These are phyloP conservation scores for rapeseed (Brassica napus) DNA, from an alignment of 345 rosid genomes.

Conservation along the genomic window DNA sequence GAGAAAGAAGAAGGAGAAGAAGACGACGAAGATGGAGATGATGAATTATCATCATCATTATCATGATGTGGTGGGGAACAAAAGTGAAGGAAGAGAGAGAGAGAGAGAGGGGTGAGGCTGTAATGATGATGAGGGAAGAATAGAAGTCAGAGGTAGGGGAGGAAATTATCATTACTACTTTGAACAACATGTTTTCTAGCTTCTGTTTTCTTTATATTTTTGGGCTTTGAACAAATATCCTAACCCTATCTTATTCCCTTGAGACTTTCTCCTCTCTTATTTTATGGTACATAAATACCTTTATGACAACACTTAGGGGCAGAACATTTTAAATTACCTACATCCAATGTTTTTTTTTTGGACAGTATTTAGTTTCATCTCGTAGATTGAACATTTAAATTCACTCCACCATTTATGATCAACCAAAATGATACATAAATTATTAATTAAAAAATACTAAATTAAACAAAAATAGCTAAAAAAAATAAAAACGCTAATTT, in stretches of 20 bases:
- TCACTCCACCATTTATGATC: too few species aligned
- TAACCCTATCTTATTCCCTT: slow-evolving; percentile 35
- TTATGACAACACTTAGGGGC: neutral
- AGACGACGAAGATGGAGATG: slow-evolving; percentile 35
- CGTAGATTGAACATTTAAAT: too few species aligned
- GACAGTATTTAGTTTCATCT: too few species aligned
- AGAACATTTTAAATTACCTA: neutral
- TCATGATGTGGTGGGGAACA: slow-evolving; percentile 34
- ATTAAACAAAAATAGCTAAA: too few species aligned
- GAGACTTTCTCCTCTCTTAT: slow-evolving; percentile 19
- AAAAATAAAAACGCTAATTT: too few species aligned
- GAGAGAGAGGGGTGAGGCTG: slow-evolving; percentile 32
- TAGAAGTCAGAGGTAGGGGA: slow-evolving; percentile 41
- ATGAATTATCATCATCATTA: slow-evolving; percentile 24
- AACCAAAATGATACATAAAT: too few species aligned
- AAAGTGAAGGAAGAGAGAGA: slow-evolving; percentile 31
- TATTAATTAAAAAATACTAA: too few species aligned
- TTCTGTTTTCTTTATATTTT: slow-evolving; percentile 14
- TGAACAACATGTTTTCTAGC: slow-evolving; percentile 28
- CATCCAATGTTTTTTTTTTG: neutral
- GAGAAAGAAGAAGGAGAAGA: slow-evolving; percentile 38
- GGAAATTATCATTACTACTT: slow-evolving; percentile 41
- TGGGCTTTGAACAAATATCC: slow-evolving; percentile 22
- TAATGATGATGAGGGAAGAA: slow-evolving; percentile 41
- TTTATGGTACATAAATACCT: slow-evolving; percentile 9